phyloP scores from a whole-genome alignment of 2,329 filamentous ascomycete genomes.

The Penicillium psychrosexuale region DNA sequence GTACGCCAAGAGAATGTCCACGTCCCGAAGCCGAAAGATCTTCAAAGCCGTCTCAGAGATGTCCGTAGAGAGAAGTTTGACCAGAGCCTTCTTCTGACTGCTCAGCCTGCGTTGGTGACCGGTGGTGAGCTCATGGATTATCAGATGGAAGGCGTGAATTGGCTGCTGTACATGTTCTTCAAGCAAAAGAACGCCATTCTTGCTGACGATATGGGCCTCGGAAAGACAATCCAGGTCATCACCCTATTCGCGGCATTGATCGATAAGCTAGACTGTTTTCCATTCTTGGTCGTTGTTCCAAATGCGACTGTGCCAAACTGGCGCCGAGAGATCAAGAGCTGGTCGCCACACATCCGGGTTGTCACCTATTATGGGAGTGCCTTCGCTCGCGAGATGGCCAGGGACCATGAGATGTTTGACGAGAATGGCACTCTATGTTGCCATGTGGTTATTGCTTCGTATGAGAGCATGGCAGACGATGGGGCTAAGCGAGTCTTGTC shows the following conservation, averaged over 20 bases:
- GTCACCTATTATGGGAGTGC: conserved; percentile 88
- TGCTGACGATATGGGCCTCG: conserved; percentile 96
- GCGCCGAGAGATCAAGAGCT: conserved; percentile 92
- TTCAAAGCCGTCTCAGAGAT: conserved; percentile 66
- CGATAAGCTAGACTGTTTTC: conserved; percentile 72
- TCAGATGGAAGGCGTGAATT: conserved; percentile 89
- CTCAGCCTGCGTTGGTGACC: conserved; percentile 70
- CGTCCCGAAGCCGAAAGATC: conserved; percentile 50
- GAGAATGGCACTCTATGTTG: conserved; percentile 65
- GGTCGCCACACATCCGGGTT: conserved; percentile 79
- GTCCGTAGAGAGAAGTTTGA: conserved; percentile 66
- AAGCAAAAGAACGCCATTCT: conserved; percentile 79
- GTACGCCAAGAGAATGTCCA: conserved; percentile 74
- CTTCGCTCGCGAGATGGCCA: conserved; percentile 70
- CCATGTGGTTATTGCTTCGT: conserved; percentile 92
- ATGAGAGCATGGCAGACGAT: conserved; percentile 79
- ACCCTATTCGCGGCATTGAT: conserved; percentile 72
- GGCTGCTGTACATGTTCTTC: conserved; percentile 90
- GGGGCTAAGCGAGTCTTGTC: conserved; percentile 64
- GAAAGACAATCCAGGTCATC: conserved; percentile 94
- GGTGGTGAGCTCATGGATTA: conserved; percentile 89
- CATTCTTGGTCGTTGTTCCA: conserved; percentile 88
- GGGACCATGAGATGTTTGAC: conserved; percentile 82
- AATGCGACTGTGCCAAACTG: conserved; percentile 97
- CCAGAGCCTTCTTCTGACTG: conserved; percentile 61